Evolutionary conservation across 768 basidiomycete genomes (phyloP), one percentile per base, ranked within the genome.

Genomic region (Xerocomellus chrysenteron): DNA sequence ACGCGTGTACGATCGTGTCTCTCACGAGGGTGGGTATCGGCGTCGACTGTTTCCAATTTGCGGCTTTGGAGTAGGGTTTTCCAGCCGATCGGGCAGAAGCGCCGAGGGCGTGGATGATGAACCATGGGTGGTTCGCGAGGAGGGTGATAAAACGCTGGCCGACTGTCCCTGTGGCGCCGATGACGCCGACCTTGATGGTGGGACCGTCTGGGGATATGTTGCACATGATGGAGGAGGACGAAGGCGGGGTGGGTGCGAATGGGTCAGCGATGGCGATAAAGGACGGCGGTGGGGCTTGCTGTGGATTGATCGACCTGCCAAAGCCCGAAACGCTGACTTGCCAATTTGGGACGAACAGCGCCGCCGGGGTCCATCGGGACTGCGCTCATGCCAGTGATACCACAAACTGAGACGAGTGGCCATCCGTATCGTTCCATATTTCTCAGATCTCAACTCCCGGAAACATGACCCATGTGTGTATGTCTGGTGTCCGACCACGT

Each of bases 71-170:
- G 69, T 98, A 99, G 41, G 78, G 68, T 67, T 93, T 92, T 11
- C 92, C 93, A 14, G 92, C 93, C 2, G 92, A 95, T 65, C 94
- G 74, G 2, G 87, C 74, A 11, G 93, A 96, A 42, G 97, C 97
- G 40, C 95, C 96, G 41, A 99, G 82, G 0, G 84, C 87, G 70
- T 88, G 86, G 62, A 98, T 80, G 56, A 78, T 75, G 74, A 99
- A 98, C 85, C 88, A 98, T 0, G 96, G 94, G 69, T 99, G 97
- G 8, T 76, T 69, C 5, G 92, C 79, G 47, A 99, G 87, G 47
- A 98, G 85, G 48, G 85, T 80, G 72, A 98, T 90, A 73, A 98
- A 99, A 40, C 94, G 84, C 74, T 98, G 96, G 24, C 96, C 95
- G 47, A 98, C 96, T 46, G 93, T 97, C 55, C 96, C 93, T 0